phyloP scores from a whole-genome alignment of 345 rosid genomes.

The Hibiscus tridactylites region DNA sequence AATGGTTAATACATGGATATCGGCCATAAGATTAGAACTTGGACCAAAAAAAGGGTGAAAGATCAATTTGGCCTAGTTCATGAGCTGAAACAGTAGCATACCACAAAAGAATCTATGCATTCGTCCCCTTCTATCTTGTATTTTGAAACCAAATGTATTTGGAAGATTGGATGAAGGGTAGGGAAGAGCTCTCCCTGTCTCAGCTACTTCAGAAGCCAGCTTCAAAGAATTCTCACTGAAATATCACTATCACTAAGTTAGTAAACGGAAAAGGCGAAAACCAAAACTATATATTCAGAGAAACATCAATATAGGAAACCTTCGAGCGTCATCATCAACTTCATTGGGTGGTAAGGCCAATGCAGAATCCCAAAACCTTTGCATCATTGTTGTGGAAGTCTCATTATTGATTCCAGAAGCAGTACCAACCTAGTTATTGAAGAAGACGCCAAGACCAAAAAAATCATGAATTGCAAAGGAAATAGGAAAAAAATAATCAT shows the following conservation, averaged over 20 bases:
- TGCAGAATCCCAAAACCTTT: conserved; percentile 99
- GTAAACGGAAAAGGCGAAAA: conserved; percentile 6
- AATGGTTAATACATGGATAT: background rate
- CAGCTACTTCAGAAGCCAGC: conserved; percentile 70
- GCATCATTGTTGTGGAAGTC: conserved; percentile 82
- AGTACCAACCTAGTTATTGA: conserved; percentile 57
- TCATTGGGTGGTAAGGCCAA: conserved; percentile 68
- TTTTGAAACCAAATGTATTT: conserved; percentile 66
- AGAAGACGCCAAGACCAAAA: background rate
- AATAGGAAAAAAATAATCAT: background rate
- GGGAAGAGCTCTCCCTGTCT: conserved; percentile 51
- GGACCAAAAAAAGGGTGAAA: background rate
- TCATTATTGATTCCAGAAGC: conserved; percentile 68
- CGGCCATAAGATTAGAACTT: background rate
- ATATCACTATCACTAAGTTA: conserved; percentile 16
- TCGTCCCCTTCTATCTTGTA: conserved; percentile 73
- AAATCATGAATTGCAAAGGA: background rate
- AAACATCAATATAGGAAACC: conserved; percentile 35
- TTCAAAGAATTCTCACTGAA: conserved; percentile 84
- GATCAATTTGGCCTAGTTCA: background rate
- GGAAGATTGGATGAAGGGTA: conserved; percentile 30
- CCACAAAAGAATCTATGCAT: conserved; percentile 95
- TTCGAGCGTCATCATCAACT: conserved; percentile 75
- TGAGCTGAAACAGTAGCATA: conserved; percentile 20
- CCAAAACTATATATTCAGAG: conserved; percentile 7